Evolutionary conservation across 768 basidiomycete species (phyloP), one percentile per base, ranked within the genome.

Genomic region (Suillus variegatus): DNA sequence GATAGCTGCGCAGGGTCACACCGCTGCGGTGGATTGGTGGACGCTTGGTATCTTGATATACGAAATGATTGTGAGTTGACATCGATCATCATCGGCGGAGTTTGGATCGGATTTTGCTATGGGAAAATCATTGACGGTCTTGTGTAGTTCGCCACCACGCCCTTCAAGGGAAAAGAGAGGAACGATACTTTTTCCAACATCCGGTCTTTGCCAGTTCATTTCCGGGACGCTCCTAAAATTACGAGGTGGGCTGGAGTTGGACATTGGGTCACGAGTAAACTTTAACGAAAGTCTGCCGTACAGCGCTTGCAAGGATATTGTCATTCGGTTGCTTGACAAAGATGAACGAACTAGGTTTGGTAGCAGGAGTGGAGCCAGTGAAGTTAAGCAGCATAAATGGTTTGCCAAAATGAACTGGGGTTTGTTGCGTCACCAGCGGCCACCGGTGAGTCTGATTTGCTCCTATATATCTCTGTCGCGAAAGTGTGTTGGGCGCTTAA

Each of bases 21-120:
- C 96, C 44, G 95, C 95, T 67, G 96, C 97, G 16, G 97, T 99
- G 61, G 97, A 99, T 80, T 99, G 97, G 97, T 96, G 94, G 97
- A 99, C 97, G 40, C 82, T 98, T 60, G 97, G 97, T 46, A 98
- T 99, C 73, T 87, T 99, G 73, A 94, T 99, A 72, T 97, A 95
- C 82, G 97, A 99, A 82, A 97, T 97, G 94, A 95, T 96, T 79
- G 93, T 95, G 84, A 85, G 93, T 51, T 78, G 74, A 62, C 70
- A 71, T 73, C 74, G 74, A 75, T 75, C 16, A 52, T 18, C 52
- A 68, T 67, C 41, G 58, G 58, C 58, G 58, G 58, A 60, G 25
- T 43, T 43, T 28, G 40, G 58, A 32, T 60, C 35, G 62, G 54
- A 66, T 32, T 60, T 69, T 67, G 56, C 64, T 60, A 47, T 69